These are phyloP conservation scores for Pisolithus orientalis DNA, from an alignment of 768 basidiomycete genomes.

Conservation along the genomic window DNA sequence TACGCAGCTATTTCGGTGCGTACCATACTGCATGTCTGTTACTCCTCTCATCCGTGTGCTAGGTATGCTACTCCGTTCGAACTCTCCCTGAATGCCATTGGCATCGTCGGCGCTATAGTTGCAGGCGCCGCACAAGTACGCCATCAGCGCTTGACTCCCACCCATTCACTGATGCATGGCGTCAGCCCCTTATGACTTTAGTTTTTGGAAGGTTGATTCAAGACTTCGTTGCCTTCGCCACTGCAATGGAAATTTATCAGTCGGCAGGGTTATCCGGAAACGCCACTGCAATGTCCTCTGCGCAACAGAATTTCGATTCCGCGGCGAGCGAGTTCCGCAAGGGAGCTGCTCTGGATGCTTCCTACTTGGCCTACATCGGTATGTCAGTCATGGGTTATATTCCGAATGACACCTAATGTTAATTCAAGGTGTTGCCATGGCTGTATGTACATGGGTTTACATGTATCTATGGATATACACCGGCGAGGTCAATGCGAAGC, in stretches of 20 bases:
- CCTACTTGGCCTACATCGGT: conserved; percentile 66
- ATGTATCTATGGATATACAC: conserved; percentile 70
- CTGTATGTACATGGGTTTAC: conserved; percentile 66
- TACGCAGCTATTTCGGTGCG: conserved; percentile 44
- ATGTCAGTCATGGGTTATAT: conserved; percentile 12
- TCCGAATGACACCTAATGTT: conserved; percentile 1
- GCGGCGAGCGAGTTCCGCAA: conserved; percentile 44
- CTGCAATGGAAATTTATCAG: conserved; percentile 6
- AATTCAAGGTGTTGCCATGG: conserved; percentile 61
- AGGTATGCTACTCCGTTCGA: conserved; percentile 76
- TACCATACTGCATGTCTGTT: neutral
- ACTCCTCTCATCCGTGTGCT: neutral
- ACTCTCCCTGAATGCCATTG: conserved; percentile 58
- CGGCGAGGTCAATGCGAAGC: conserved; percentile 75
- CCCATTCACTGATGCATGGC: neutral
- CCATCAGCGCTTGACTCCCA: neutral
- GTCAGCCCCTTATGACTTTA: conserved; percentile 70
- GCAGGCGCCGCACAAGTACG: conserved; percentile 80
- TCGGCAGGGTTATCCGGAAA: conserved; percentile 10
- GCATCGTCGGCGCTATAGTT: conserved; percentile 61
- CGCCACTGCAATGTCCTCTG: conserved; percentile 22
- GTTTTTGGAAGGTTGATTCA: conserved; percentile 81
- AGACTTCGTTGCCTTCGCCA: conserved; percentile 58
- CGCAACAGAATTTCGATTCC: conserved; percentile 26
- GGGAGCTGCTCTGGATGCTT: conserved; percentile 49